A percentile compares a stretch with the other conserved stretches of the same genome.
These are phyloP conservation scores for Trichoderma sp. DNA, from an alignment of 2,329 filamentous ascomycete genomes.

Conservation along the genomic window DNA sequence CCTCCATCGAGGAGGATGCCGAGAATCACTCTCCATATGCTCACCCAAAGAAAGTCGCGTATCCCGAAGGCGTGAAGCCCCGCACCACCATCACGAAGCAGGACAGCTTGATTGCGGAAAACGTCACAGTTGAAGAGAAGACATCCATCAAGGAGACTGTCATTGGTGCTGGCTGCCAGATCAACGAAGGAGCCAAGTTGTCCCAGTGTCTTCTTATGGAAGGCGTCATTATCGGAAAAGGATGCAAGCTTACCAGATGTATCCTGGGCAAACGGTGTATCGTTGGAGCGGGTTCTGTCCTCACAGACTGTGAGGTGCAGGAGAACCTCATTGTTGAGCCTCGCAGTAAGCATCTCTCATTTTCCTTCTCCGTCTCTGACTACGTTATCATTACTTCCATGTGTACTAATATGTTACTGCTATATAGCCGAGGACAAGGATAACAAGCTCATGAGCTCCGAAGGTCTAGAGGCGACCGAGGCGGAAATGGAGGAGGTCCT, in stretches of 20 bases:
- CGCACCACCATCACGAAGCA: constrained; percentile 78
- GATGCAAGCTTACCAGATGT: constrained; percentile 81
- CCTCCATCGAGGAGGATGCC: constrained; percentile 62
- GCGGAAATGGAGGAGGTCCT: constrained; percentile 58
- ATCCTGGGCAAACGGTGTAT: constrained; percentile 78
- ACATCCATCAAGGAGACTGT: constrained; percentile 90
- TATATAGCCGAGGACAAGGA: constrained; percentile 62
- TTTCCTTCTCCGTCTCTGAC: not conserved
- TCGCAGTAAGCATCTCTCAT: constrained; percentile 55
- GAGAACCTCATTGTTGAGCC: constrained; percentile 83
- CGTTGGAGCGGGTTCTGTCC: constrained; percentile 75
- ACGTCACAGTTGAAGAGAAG: constrained; percentile 85
- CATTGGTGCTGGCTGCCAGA: constrained; percentile 82
- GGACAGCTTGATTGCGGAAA: constrained; percentile 82
- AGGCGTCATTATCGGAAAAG: constrained; percentile 78
- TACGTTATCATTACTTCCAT: not conserved
- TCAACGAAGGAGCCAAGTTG: constrained; percentile 80
- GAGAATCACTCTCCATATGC: constrained; percentile 68
- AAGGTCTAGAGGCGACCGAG: constrained; percentile 62
- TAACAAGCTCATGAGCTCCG: constrained; percentile 65
- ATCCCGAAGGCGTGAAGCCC: constrained; percentile 76
- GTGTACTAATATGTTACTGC: constrained; percentile 1
- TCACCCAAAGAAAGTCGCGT: constrained; percentile 75
- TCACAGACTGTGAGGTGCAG: constrained; percentile 90
- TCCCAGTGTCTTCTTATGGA: constrained; percentile 93